Base-by-base conservation (phyloP, 1,284 basidiomycete species). In the Heimioporus retisporus region DNA sequence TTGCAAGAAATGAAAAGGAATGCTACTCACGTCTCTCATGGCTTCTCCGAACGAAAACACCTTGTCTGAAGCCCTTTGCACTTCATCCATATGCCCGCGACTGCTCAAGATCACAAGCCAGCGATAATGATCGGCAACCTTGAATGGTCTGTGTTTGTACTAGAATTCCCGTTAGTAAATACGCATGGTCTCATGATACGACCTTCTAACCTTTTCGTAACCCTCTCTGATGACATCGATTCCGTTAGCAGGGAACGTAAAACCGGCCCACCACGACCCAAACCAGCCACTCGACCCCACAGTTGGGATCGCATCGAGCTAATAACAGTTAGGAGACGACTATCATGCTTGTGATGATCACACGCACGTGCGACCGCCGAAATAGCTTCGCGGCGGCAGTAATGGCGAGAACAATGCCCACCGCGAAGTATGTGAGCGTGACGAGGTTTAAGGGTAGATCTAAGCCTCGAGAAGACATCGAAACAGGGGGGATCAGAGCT, bases 41-140 rank as follows among this genome's bases (percentile, higher is more conserved):
- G 78, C 82, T 19, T 80, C 78, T 0, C 63, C 28, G 46, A 81
- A 76, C 2, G 82, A 85, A 8, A 86, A 65, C 6, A 74, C 68
- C 35, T 83, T 80, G 31, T 84, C 83, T 0, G 76, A 67, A 2
- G 82, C 80, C 46, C 72, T 81, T 16, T 76, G 73, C 8, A 88
- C 35, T 51, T 88, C 85, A 5, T 86, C 81, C 16, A 84, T 72
- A 28, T 81, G 70, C 42, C 80, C 72, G 1, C 71, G 75, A 16
- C 78, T 79, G 55, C 73, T 80, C 3, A 84, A 66, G 35, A 86
- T 56, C 19, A 87, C 78, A 0, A 80, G 60, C 86, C 85, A 87
- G 35, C 73, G 70, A 43, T 76, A 72, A 6, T 79, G 63, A 1
- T 77, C 72, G 0, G 84, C 73, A 16, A 88, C 67, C 67, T 85